Evolutionary conservation across 2,329 filamentous ascomycete genomes (phyloP).

Genomic region (Sporothrix globosa): DNA sequence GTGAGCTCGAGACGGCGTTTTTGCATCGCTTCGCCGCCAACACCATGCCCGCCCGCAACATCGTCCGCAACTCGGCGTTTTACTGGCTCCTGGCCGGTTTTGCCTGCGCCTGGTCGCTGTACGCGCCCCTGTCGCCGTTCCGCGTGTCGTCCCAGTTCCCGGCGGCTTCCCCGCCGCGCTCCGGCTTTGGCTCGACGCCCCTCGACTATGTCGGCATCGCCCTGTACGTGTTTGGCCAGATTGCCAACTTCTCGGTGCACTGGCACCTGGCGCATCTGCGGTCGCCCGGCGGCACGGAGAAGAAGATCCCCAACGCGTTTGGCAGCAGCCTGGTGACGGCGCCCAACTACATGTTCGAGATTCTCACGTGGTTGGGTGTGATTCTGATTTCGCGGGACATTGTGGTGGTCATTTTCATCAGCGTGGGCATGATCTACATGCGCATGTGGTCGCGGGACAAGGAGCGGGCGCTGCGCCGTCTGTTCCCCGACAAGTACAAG

Average conservation of each 20-base stretch:
- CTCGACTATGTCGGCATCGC: constrained; percentile 70
- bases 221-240: constrained; percentile 76
- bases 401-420: constrained; percentile 75
- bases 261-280: constrained; percentile 76
- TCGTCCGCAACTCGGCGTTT: constrained; percentile 93
- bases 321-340: constrained; percentile 88
- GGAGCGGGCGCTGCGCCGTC: constrained; percentile 84
- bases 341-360: constrained; percentile 96
- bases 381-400: constrained; percentile 78
- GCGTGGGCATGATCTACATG: constrained; percentile 78
- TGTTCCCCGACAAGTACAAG: constrained; percentile 93
- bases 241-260: constrained; percentile 80
- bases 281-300: constrained; percentile 76
- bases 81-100: constrained; percentile 88
- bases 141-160: constrained; percentile 37
- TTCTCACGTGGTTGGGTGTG: constrained; percentile 82
- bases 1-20: constrained; percentile 91
- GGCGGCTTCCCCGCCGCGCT: constrained; percentile 35
- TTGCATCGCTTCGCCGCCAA: constrained; percentile 92
- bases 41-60: constrained; percentile 89
- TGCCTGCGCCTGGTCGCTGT: constrained; percentile 82
- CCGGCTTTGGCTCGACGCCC: constrained; percentile 36
- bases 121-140: constrained; percentile 72
- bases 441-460: constrained; percentile 86
- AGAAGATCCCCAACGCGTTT: constrained; percentile 83